Evolutionary conservation across 2,329 filamentous ascomycete genomes (phyloP), one percentile per base, ranked within the genome.

Genomic region (Talaromyces atroroseus): DNA sequence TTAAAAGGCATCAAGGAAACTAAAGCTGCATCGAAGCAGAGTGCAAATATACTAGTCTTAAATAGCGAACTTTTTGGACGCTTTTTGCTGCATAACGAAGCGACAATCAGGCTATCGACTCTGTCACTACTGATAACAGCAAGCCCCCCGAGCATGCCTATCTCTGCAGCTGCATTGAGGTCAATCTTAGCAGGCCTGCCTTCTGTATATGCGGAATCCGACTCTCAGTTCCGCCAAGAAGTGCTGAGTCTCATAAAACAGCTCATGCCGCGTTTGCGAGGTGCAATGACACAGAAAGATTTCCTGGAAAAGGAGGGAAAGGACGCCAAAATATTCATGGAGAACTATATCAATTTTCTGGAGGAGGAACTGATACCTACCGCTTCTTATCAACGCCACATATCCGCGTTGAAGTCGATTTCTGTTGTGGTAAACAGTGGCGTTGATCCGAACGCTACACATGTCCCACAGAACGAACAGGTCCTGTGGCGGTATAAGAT

Each of bases 371-470:
- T 99, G 21, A 81, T 84, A 2, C 86, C 91, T 2, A 92, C 88
- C 1, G 85, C 89, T 16, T 94, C 92, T 11, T 99, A 97, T 66
- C 92, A 95, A 68, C 83, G 91, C 6, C 92, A 96, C 63, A 88
- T 92, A 48, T 89, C 88, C 2, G 85, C 90, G 2, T 71, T 97
- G 5, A 90, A 86, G 65, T 84, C 87, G 0, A 72, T 92, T 26
- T 77, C 76, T 0, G 79, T 87, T 52, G 75, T 92, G n/a, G 71
- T 91, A 5, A 82, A 82, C 58, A 83, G 87, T 44, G 87, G 88
- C 26, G 75, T 87, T n/a, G 87, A 88, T 59, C 65, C 76, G 8
- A 67, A 68, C 5, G 69, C 81, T 18, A 66, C 71, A 3, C 56
- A 64, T 7, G 57, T 66, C 1, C 61, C 67, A 21, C 80, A 79